phyloP scores from a whole-genome alignment of 495 filamentous ascomycete species.

The Penicillium paradoxum region DNA sequence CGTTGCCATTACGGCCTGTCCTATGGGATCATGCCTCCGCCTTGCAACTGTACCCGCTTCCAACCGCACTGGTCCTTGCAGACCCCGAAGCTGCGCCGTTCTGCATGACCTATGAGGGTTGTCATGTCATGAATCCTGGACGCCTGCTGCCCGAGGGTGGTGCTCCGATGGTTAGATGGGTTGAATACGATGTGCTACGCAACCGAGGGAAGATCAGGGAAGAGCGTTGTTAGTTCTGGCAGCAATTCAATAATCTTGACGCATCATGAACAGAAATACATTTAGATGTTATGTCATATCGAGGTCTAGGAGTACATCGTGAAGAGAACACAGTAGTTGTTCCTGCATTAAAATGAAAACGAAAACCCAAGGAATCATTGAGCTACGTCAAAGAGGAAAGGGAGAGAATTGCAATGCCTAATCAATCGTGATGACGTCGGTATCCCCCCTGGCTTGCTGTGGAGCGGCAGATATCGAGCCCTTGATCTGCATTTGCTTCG shows the following conservation, averaged over 20 bases:
- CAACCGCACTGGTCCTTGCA: conserved; percentile 73
- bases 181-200: conserved; percentile 71
- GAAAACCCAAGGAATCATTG: background rate
- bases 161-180: conserved; percentile 66
- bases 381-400: background rate
- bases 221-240: conserved; percentile 27
- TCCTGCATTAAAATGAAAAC: conserved; percentile 2
- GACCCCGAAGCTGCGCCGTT: conserved; percentile 78
- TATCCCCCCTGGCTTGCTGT: conserved; percentile 13
- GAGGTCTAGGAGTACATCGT: conserved; percentile 27
- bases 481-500: background rate
- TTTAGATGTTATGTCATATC: conserved; percentile 14
- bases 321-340: conserved; percentile 5
- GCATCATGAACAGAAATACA: conserved; percentile 4
- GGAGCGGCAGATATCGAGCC: conserved; percentile 1
- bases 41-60: conserved; percentile 80
- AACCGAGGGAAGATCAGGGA: conserved; percentile 52
- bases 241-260: background rate
- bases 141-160: conserved; percentile 59
- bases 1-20: conserved; percentile 66
- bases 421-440: conserved; percentile 41
- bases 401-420: conserved; percentile 14
- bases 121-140: conserved; percentile 93
- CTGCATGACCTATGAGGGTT: conserved; percentile 86
- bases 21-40: conserved; percentile 80